Percentiles rank a stretch among this genome's conserved stretches.
Conservation (phyloP, 805 yeast genomes). For the Yarrowia porcina region DNA sequence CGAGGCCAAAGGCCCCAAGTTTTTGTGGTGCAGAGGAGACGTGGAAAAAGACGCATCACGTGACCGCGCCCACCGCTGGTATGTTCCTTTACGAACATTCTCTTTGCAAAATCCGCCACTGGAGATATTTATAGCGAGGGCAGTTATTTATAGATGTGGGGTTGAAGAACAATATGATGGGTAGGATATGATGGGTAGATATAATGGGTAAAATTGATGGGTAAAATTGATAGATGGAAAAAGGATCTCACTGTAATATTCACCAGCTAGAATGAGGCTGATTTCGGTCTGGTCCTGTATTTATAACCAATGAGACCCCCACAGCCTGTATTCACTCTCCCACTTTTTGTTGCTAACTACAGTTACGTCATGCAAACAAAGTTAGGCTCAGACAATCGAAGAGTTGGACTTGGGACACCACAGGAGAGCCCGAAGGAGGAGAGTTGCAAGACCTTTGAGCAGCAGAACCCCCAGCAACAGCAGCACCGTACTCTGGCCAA, state of each 20-base stretch:
- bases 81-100: not conserved
- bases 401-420: slow-evolving; percentile 6
- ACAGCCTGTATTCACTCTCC: too few species aligned
- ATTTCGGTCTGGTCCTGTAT: too few species aligned
- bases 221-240: too few species aligned
- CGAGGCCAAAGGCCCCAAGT: too few species aligned
- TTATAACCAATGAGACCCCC: too few species aligned
- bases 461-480: not conserved
- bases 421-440: not conserved
- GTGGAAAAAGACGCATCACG: not conserved
- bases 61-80: not conserved
- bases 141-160: slow-evolving; percentile 19
- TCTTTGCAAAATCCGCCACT: not conserved
- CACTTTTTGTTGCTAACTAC: not conserved
- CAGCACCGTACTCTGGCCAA: not conserved
- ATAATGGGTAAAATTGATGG: too few species aligned
- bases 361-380: slow-evolving; percentile 19
- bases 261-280: too few species aligned
- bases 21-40: not conserved
- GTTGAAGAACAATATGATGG: too few species aligned
- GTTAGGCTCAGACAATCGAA: slow-evolving; percentile 22
- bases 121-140: slow-evolving; percentile 7
- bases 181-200: too few species aligned
- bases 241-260: too few species aligned
- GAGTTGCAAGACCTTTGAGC: not conserved